Conservation (phyloP, 176 grass and related monocot genomes). For the Bolboschoenus planiculmis region DNA sequence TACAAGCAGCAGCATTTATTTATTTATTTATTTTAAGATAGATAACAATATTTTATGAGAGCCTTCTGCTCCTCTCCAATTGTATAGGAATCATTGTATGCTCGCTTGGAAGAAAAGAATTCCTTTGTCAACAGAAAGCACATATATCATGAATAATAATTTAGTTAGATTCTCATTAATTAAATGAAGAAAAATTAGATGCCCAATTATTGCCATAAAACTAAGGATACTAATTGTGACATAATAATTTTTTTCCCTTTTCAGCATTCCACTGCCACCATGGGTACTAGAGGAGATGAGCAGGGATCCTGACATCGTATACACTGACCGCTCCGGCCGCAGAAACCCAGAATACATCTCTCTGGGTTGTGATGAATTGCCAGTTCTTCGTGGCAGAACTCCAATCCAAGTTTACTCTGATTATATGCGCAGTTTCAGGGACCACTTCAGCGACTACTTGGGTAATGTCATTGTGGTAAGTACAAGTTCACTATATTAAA, state of each 20-base stretch:
- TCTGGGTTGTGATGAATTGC: slow-evolving; percentile 66
- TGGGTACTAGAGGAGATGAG: slow-evolving; percentile 82
- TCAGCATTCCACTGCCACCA: slow-evolving; percentile 66
- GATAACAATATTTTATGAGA: too few species aligned
- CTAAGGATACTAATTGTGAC: not conserved
- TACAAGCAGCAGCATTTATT: not conserved
- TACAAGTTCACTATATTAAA: not conserved
- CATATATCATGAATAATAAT: not conserved
- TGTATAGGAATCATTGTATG: not conserved
- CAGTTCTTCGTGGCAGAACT: slow-evolving; percentile 74
- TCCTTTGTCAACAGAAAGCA: not conserved
- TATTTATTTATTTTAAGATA: not conserved
- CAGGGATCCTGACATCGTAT: slow-evolving; percentile 69
- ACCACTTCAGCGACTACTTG: slow-evolving; percentile 56
- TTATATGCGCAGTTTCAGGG: slow-evolving; percentile 89
- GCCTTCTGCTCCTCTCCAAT: not conserved
- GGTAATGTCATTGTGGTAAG: slow-evolving; percentile 71
- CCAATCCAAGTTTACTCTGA: slow-evolving; percentile 90
- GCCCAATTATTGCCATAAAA: not conserved
- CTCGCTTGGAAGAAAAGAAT: not conserved
- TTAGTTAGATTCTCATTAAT: not conserved
- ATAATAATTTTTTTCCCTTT: not conserved
- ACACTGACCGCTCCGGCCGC: slow-evolving; percentile 71
- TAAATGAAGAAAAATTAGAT: not conserved
- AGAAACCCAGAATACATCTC: slow-evolving; percentile 97